Conservation (phyloP, 495 filamentous ascomycete genomes). For the Tirmania nivea region DNA sequence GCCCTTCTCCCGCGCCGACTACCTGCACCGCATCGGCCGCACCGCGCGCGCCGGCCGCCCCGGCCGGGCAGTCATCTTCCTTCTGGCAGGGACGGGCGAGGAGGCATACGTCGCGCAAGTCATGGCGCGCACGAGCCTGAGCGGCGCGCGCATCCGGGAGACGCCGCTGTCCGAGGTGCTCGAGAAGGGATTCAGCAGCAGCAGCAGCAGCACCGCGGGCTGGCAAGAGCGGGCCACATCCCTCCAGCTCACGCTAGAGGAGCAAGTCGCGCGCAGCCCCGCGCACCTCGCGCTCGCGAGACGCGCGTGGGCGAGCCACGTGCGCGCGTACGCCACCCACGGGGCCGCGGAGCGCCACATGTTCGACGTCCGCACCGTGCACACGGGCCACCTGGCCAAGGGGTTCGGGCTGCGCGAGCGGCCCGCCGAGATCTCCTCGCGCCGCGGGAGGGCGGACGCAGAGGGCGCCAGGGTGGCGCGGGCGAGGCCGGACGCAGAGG, state of each 20-base stretch:
- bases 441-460: no score
- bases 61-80: constrained; percentile 72
- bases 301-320: constrained; percentile 71
- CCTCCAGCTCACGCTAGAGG: constrained; percentile 54
- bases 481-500: no score
- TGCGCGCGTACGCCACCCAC: constrained; percentile 88
- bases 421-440: constrained; percentile 55
- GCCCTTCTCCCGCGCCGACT: constrained; percentile 72
- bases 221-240: constrained; percentile 53
- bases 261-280: constrained; percentile 6
- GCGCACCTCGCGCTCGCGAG: constrained; percentile 47
- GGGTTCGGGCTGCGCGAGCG: constrained; percentile 72
- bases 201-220: constrained; percentile 12
- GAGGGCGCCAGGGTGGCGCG: no score
- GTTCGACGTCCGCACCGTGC: constrained; percentile 74
- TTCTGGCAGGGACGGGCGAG: constrained; percentile 60
- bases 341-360: constrained; percentile 56
- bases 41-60: constrained; percentile 79
- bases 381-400: constrained; percentile 87
- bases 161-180: constrained; percentile 26
- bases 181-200: constrained; percentile 30
- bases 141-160: no score
- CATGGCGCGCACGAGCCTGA: neutral
- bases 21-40: constrained; percentile 81
- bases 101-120: constrained; percentile 50